These are phyloP conservation scores for Mortierella antarctica DNA, from an alignment of 192 early-diverging fungal species.

Conservation along the genomic window DNA sequence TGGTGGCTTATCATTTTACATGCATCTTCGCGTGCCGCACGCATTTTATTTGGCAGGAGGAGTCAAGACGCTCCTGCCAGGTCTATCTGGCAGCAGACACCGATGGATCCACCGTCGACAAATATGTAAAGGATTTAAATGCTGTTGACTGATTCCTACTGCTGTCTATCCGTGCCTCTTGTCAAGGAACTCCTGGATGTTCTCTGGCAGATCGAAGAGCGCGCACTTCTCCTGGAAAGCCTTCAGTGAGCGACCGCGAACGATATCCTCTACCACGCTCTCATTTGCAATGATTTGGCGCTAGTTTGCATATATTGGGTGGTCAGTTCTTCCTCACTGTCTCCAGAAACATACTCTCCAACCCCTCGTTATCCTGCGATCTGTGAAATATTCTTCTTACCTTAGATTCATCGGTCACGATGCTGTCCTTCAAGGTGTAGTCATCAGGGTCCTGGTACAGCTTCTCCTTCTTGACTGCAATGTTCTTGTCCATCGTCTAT, in stretches of 20 bases:
- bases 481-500: constrained; percentile 54
- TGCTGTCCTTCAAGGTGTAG: constrained; percentile 61
- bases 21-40: too few relatives aligned
- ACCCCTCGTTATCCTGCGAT: too few relatives aligned
- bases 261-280: constrained; percentile 76
- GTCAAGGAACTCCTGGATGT: constrained; percentile 61
- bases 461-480: constrained; percentile 57
- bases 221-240: constrained; percentile 77
- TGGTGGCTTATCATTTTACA: too few relatives aligned
- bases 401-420: constrained; percentile 68
- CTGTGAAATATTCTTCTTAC: constrained; percentile 29
- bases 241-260: constrained; percentile 71
- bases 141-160: too few relatives aligned
- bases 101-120: too few relatives aligned
- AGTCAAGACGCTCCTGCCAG: too few relatives aligned
- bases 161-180: constrained; percentile 46
- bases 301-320: constrained; percentile 42
- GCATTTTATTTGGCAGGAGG: neutral
- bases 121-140: neutral
- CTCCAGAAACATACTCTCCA: too few relatives aligned
- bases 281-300: constrained; percentile 77
- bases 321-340: too few relatives aligned
- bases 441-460: constrained; percentile 68
- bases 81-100: too few relatives aligned
- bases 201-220: constrained; percentile 64